A percentile compares a stretch with the other conserved stretches of the same genome.
These are phyloP conservation scores for Suillus subluteus DNA, from an alignment of 768 basidiomycete genomes.

Conservation along the genomic window DNA sequence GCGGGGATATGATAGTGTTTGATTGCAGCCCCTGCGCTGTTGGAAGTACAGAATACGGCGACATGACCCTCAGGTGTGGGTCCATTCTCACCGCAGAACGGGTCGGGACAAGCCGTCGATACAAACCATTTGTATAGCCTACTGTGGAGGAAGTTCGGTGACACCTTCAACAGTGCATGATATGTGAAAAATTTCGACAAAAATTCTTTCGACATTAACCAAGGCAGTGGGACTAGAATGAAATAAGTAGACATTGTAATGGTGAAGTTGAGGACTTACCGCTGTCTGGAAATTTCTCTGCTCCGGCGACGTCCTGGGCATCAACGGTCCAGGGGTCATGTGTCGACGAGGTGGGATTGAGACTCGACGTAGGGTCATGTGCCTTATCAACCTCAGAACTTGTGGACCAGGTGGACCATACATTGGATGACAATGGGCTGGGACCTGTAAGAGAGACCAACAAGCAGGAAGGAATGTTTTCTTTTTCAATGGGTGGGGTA, in stretches of 20 bases:
- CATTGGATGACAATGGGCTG: not conserved
- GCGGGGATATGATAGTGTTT: not conserved
- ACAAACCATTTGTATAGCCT: not conserved
- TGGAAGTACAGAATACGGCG: not conserved
- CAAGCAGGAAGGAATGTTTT: not conserved
- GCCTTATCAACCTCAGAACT: conserved; percentile 2
- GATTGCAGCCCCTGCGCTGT: not conserved
- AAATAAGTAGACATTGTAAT: not conserved
- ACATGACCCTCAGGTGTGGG: not conserved
- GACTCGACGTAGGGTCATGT: not conserved
- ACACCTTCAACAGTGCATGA: not conserved
- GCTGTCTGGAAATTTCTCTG: not conserved
- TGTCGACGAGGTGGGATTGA: not conserved
- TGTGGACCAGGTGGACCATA: not conserved
- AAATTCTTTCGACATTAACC: not conserved
- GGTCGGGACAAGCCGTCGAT: not conserved
- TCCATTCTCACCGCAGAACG: not conserved
- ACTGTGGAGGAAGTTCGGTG: not conserved
- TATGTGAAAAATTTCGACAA: not conserved
- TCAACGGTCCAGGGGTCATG: not conserved
- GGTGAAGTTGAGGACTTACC: not conserved
- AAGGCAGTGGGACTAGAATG: not conserved
- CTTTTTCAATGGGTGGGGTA: not conserved
- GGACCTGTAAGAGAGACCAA: not conserved
- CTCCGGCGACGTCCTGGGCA: not conserved